Base-by-base conservation (phyloP, 306 rosid genomes). In the Prosopis cineraria region DNA sequence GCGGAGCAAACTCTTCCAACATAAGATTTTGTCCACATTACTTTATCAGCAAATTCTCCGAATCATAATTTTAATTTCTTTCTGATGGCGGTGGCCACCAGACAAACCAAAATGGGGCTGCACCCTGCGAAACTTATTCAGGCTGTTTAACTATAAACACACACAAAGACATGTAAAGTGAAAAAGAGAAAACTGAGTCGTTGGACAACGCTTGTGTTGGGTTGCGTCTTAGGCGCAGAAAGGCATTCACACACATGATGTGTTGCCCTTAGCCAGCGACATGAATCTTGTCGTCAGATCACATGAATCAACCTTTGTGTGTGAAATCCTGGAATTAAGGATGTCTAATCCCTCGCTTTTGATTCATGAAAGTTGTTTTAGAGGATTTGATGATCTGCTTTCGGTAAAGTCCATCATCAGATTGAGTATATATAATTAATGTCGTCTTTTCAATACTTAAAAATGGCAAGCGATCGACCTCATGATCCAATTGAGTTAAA, bases 71-170 rank as follows among this genome's bases (percentile, higher is more conserved):
- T 62, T 64, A 16, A 19, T 39, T 43, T 17, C 27, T 19, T 36
- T 27, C 1, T 73, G 29, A 43, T 81, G 81, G 76, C 70, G 83
- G 82, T 81, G 85, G 81, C 79, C 60, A 76, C 73, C 37, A 75
- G 88, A 85, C 93, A 89, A 80, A 40, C 50, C 81, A 83, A 82
- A 86, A 78, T 78, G 85, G 86, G 74, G 60, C 34, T 27, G 65
- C 65, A 58, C 65, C 36, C 65, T 25, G 65, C 30, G 8, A 25
- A 22, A 58, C 36, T 27, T 29, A 12, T 12, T 5, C 5, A 12
- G 65, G 65, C 33, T 58, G 65, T 27, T 27, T 58, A 27, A 5
- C 52, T 13, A 47, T 24, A 64, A 76, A 63, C 43, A 68, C 13
- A 24, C 19, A 62, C 33, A 22, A 22, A 64, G 25, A 9, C 25